phyloP scores from a whole-genome alignment of 2,329 filamentous ascomycete species.

The Stagonosporopsis cucurbitacearum region DNA sequence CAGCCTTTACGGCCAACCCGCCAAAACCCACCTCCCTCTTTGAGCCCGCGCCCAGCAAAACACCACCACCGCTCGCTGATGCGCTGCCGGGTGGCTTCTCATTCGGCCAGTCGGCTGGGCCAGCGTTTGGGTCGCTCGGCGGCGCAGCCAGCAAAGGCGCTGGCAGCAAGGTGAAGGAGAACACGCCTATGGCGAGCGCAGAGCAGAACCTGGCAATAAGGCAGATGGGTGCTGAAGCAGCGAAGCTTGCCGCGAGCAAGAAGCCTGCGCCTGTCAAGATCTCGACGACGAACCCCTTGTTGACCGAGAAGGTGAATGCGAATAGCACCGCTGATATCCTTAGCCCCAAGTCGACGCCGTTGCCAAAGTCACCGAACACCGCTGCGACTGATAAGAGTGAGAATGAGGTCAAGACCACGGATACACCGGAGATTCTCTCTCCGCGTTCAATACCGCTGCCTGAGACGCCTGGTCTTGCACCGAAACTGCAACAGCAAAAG shows the following conservation, averaged over 20 bases:
- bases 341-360: slow-evolving; percentile 12
- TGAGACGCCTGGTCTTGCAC: slow-evolving; percentile 28
- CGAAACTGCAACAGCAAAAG: slow-evolving; percentile 27
- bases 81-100: slow-evolving; percentile 19
- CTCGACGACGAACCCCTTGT: slow-evolving; percentile 45
- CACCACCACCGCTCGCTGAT: slow-evolving; percentile 16
- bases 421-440: slow-evolving; percentile 26
- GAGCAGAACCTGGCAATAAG: slow-evolving; percentile 47
- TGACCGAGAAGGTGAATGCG: slow-evolving; percentile 43
- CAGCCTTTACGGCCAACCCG: slow-evolving; percentile 42
- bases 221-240: slow-evolving; percentile 46
- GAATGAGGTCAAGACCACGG: slow-evolving; percentile 5
- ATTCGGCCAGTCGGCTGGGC: slow-evolving; percentile 13
- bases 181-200: slow-evolving; percentile 30
- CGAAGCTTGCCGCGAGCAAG: slow-evolving; percentile 46
- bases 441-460: slow-evolving; percentile 36
- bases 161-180: slow-evolving; percentile 32
- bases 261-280: slow-evolving; percentile 42
- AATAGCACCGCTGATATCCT: slow-evolving; percentile 34
- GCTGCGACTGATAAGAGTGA: slow-evolving; percentile 4
- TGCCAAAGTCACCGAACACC: slow-evolving; percentile 20
- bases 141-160: slow-evolving; percentile 4
- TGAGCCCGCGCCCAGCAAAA: slow-evolving; percentile 17
- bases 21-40: slow-evolving; percentile 33
- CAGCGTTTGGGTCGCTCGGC: slow-evolving; percentile 3